Evolutionary conservation across 768 basidiomycete genomes (phyloP), one percentile per base, ranked within the genome.

Genomic region (Leccinum olivaceopallidum): DNA sequence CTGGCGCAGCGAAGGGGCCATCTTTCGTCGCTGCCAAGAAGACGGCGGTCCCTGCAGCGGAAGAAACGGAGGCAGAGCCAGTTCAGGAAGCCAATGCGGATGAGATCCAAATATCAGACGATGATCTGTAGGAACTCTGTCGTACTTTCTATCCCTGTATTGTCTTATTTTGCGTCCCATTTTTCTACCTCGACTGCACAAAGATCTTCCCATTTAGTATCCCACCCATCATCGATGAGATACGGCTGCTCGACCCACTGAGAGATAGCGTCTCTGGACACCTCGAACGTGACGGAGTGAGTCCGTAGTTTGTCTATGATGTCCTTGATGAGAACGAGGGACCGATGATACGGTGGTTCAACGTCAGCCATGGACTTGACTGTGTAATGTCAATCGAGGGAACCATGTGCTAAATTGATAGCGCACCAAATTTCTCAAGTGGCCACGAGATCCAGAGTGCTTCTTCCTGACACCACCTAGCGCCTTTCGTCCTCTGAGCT

Each of bases 31-130:
- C 90, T 63, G 89, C 92, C 24, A 88, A 80, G 66, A 82, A 81
- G 68, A 81, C 82, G 5, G 77, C 73, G n/a, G 67, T 75, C 56
- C 71, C 73, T 52, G 69, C 73, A 13, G 73, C 76, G 28, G 82
- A 80, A 59, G 80, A 69, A 48, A 67, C 70, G n/a, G 77, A 75
- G 37, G 63, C 75, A 26, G 70, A 66, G 55, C 70, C 71, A 59
- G n/a, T 39, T 52, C 61, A 63, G 57, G 75, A 57, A 30, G 75
- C 69, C 26, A 94, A 95, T 69, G 84, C 76, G 48, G 93, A 94
- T 60, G 93, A 95, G 77, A 95, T 95, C 61, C 90, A 89, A 62
- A 93, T 94, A 67, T 90, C 88, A 53, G 90, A 93, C 69, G 92
- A 94, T 55, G 88, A 89, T 69, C 69, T 80, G 73, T 83, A 79